Percentiles rank a stretch among this genome's conserved stretches.
These are phyloP conservation scores for Colletotrichum sp. DNA, from an alignment of 2,329 filamentous ascomycete genomes.

Conservation along the genomic window DNA sequence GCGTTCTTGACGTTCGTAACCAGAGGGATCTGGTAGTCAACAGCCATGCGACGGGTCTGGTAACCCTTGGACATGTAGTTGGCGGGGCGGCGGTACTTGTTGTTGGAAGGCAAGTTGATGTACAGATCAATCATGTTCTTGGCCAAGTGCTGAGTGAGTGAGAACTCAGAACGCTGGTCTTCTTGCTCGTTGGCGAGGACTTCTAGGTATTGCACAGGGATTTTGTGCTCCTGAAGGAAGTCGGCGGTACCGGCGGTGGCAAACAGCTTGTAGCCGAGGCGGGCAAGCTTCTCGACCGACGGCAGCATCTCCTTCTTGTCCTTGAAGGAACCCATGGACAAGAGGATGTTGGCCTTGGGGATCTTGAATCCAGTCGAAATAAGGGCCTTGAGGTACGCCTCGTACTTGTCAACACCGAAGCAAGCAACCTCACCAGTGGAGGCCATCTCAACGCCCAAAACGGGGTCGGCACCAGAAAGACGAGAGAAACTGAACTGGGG, in stretches of 20 bases:
- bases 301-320: constrained; percentile 98
- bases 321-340: constrained; percentile 97
- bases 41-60: constrained; percentile 94
- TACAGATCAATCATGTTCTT: constrained; percentile 99
- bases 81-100: constrained; percentile 93
- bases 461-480: constrained; percentile 92
- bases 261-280: constrained; percentile 93
- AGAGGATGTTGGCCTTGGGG: constrained; percentile 91
- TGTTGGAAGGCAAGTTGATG: constrained; percentile 99
- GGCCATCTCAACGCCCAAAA: constrained; percentile 98
- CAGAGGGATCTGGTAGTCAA: constrained; percentile 94
- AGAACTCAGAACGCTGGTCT: constrained; percentile 94
- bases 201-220: constrained; percentile 93
- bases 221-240: constrained; percentile 90
- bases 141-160: constrained; percentile 91
- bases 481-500: constrained; percentile 99
- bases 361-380: constrained; percentile 96
- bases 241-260: constrained; percentile 96
- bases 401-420: constrained; percentile 94
- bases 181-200: constrained; percentile 79
- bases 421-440: constrained; percentile 98
- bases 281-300: constrained; percentile 86
- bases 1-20: constrained; percentile 99
- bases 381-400: constrained; percentile 95
- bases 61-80: constrained; percentile 99